Conservation (phyloP, 805 yeast species). For the Tetrapisispora namnaoensis region DNA sequence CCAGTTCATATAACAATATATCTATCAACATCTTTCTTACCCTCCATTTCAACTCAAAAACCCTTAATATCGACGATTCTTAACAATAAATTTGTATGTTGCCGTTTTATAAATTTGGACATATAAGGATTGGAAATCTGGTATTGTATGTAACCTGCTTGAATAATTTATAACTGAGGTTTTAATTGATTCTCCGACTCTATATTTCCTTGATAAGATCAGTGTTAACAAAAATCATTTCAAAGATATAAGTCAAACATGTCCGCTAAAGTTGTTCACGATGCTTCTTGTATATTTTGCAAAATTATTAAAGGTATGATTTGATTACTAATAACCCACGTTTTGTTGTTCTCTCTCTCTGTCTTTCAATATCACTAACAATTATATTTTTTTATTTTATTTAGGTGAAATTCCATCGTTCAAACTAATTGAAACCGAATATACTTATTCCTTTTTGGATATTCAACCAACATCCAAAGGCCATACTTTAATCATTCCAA, state of each 20-base stretch:
- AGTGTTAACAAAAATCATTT: not conserved
- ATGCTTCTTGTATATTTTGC: slow-evolving; percentile 79
- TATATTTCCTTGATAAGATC: too few relatives aligned
- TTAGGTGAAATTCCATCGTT: slow-evolving; percentile 88
- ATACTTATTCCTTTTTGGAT: slow-evolving; percentile 76
- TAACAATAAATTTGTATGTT: too few relatives aligned
- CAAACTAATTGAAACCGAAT: slow-evolving; percentile 79
- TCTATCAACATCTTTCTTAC: too few relatives aligned
- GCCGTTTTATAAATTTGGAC: not conserved
- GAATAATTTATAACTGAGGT: too few relatives aligned
- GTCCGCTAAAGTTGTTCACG: slow-evolving; percentile 24
- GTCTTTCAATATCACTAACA: not conserved
- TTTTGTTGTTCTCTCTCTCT: not conserved
- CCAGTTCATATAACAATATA: too few relatives aligned
- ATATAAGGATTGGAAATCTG: not conserved
- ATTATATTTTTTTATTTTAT: not conserved
- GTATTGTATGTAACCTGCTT: too few relatives aligned
- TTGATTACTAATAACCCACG: not conserved
- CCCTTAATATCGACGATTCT: not conserved
- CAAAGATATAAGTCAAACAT: slow-evolving; percentile 2
- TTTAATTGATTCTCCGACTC: too few relatives aligned
- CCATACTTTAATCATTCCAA: slow-evolving; percentile 85
- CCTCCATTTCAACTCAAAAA: not conserved
- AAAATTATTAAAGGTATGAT: slow-evolving; percentile 74
- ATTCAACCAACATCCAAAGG: slow-evolving; percentile 89